Evolutionary conservation across 2,329 filamentous ascomycete genomes (phyloP).

Genomic region (Clonostachys solani): DNA sequence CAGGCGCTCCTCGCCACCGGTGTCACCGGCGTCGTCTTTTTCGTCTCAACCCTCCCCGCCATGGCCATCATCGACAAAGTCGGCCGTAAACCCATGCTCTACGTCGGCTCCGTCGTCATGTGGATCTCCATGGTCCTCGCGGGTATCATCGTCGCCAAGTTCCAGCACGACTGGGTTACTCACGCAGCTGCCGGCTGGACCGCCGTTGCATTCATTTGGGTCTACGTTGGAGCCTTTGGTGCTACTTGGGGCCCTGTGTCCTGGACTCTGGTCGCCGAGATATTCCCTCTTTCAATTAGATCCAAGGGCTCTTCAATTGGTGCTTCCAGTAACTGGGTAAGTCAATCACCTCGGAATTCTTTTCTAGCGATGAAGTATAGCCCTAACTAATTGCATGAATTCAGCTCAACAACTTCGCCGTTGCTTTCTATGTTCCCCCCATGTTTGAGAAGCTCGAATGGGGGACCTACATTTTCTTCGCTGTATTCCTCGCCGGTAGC

Average conservation of each 20-base stretch:
- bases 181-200: conserved; percentile 18
- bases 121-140: conserved; percentile 17
- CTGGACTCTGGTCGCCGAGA: conserved; percentile 47
- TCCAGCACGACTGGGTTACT: conserved; percentile 12
- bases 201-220: conserved; percentile 24
- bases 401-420: conserved; percentile 37
- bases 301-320: conserved; percentile 60
- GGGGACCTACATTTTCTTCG: conserved; percentile 56
- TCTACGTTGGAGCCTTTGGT: conserved; percentile 58
- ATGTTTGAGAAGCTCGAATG: conserved; percentile 45
- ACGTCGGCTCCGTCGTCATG: conserved; percentile 22
- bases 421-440: conserved; percentile 52
- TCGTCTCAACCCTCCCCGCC: conserved; percentile 29
- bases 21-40: conserved; percentile 68
- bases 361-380: too few species aligned
- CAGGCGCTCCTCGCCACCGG: conserved; percentile 63
- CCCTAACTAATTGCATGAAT: conserved; percentile 57
- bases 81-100: conserved; percentile 31
- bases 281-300: conserved; percentile 56
- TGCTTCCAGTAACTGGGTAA: conserved; percentile 44
- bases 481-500: conserved; percentile 44
- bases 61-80: conserved; percentile 33
- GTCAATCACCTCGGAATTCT: too few species aligned
- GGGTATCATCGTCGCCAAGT: conserved; percentile 15
- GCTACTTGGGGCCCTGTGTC: conserved; percentile 51